A percentile compares a stretch with the other conserved stretches of the same genome.
These are phyloP conservation scores for Neurospora sp. DNA, from an alignment of 495 filamentous ascomycete genomes.

Conservation along the genomic window DNA sequence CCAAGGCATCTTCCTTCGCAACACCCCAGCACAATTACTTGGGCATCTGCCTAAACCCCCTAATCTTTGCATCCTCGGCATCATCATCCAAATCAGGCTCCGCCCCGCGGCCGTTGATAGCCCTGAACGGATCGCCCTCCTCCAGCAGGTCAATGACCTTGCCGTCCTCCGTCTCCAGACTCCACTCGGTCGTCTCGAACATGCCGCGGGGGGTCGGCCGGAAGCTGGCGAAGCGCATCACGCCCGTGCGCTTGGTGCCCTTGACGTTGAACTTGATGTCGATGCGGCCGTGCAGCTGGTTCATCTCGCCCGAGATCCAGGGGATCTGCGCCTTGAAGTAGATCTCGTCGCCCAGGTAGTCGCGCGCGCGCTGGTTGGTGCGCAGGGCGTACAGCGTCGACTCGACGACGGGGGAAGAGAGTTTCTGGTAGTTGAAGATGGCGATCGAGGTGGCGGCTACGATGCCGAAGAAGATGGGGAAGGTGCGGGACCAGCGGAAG, in stretches of 20 bases:
- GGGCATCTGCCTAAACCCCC: conserved; percentile 35
- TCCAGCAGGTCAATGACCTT: conserved; percentile 57
- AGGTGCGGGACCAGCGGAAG: conserved; percentile 38
- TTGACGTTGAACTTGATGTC: conserved; percentile 82
- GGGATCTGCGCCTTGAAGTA: conserved; percentile 82
- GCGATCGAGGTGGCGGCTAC: conserved; percentile 59
- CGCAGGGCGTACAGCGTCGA: conserved; percentile 86
- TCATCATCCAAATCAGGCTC: conserved; percentile 17
- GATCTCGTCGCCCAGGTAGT: conserved; percentile 79
- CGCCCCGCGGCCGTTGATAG: conserved; percentile 17
- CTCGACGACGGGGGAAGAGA: conserved; percentile 67
- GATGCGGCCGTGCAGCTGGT: conserved; percentile 87
- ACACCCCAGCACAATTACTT: conserved; percentile 14
- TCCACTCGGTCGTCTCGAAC: conserved; percentile 75
- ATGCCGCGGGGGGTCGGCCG: conserved; percentile 60
- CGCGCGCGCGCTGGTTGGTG: conserved; percentile 62
- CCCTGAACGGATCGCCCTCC: conserved; percentile 51
- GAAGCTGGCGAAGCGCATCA: conserved; percentile 73
- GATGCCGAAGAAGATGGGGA: conserved; percentile 46
- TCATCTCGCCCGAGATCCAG: conserved; percentile 88
- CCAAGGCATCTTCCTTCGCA: too few species aligned
- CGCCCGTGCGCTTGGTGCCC: conserved; percentile 59
- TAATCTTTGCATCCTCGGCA: conserved; percentile 19
- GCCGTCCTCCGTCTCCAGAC: conserved; percentile 57
- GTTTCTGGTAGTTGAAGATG: conserved; percentile 98